A percentile compares a stretch with the other conserved stretches of the same genome.
Evolutionary conservation across 148 eudicot genomes (phyloP).

Genomic region (Oxyria digyna): DNA sequence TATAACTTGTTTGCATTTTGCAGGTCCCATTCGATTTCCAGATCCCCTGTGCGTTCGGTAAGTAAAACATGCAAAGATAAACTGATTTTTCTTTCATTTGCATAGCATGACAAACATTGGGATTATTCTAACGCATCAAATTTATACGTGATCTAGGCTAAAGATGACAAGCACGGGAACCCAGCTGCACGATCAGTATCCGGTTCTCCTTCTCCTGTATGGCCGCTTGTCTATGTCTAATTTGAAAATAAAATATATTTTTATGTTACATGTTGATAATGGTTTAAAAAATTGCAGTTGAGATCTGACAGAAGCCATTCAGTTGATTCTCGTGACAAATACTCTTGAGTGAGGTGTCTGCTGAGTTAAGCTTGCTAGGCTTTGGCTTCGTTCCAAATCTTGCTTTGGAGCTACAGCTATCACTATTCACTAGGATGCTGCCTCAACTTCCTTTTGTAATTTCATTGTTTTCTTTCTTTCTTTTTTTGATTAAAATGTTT

Average conservation of each 20-base stretch:
- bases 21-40: conserved; percentile 48
- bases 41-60: conserved; percentile 24
- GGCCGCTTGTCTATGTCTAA: background rate
- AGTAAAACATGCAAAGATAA: background rate
- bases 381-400: background rate
- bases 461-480: no score
- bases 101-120: background rate
- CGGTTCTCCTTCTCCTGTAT: conserved; percentile 12
- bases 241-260: background rate
- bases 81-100: background rate
- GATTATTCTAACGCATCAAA: conserved; percentile 7
- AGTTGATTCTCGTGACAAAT: conserved; percentile 15
- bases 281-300: conserved; percentile 21
- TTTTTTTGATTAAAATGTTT: no score
- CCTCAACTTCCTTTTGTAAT: no score
- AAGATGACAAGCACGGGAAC: conserved; percentile 22
- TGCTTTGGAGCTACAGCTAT: background rate
- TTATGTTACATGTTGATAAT: background rate
- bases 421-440: background rate
- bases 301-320: conserved; percentile 32
- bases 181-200: conserved; percentile 15
- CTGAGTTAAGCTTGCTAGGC: background rate
- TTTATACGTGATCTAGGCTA: background rate
- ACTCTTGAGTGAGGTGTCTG: conserved; percentile 4
- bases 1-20: conserved; percentile 4